Percentiles rank a stretch among this genome's conserved stretches.
phyloP scores from a whole-genome alignment of 2,329 filamentous ascomycete genomes.

The Fusarium sp. region DNA sequence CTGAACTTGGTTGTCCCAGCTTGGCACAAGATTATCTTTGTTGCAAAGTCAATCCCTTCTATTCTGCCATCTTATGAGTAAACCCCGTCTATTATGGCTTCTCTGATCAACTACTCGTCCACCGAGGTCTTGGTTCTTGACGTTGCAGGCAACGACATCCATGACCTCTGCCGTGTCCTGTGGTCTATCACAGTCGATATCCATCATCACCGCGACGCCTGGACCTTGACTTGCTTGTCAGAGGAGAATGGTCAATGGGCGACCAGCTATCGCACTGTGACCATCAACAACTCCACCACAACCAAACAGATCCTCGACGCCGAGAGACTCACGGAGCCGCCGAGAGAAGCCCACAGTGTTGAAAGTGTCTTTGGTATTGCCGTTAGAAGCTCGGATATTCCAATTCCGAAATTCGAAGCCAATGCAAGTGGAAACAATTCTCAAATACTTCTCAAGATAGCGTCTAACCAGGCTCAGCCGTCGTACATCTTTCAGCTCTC shows the following conservation, averaged over 20 bases:
- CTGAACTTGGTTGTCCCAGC: neutral
- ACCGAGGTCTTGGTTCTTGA: constrained; percentile 14
- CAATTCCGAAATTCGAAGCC: neutral
- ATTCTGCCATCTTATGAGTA: neutral
- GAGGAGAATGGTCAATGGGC: constrained; percentile 13
- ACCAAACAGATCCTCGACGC: neutral
- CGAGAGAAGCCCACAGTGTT: neutral
- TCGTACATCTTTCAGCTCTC: neutral
- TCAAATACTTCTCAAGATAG: neutral
- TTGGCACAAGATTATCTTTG: neutral
- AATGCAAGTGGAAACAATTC: neutral
- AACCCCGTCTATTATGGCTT: neutral
- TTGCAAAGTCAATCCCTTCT: neutral
- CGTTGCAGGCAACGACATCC: constrained; percentile 3
- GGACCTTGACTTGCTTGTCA: constrained; percentile 15
- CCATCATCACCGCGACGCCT: constrained; percentile 12
- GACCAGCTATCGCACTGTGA: constrained; percentile 3
- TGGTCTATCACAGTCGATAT: constrained; percentile 18
- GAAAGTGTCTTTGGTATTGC: neutral
- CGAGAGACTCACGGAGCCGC: neutral
- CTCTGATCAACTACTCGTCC: constrained; percentile 4
- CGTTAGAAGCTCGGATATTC: neutral
- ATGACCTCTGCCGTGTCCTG: constrained; percentile 13
- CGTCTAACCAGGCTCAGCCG: neutral
- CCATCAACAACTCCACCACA: constrained; percentile 6